A percentile compares a stretch with the other conserved stretches of the same genome.
phyloP scores from a whole-genome alignment of 2,329 filamentous ascomycete genomes.

The Fusarium tuaranense region DNA sequence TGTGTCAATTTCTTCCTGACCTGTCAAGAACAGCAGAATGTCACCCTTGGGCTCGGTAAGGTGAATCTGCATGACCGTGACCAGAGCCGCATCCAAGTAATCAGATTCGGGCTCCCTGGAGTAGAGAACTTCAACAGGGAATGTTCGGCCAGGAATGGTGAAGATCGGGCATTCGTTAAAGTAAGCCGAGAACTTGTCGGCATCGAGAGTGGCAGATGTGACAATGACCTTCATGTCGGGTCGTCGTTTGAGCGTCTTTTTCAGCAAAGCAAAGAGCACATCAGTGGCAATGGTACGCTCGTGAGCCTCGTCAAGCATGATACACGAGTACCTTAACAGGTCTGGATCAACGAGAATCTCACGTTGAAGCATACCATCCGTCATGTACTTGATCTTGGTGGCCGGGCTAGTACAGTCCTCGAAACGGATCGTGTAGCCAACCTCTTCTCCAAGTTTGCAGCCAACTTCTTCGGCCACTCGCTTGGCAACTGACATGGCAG shows the following conservation, averaged over 20 bases:
- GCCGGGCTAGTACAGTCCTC: conserved; percentile 90
- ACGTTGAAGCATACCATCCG: conserved; percentile 96
- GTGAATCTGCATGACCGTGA: conserved; percentile 98
- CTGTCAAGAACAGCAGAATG: conserved; percentile 96
- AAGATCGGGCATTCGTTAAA: conserved; percentile 98
- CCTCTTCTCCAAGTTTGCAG: conserved; percentile 88
- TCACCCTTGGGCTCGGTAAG: conserved; percentile 92
- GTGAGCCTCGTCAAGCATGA: conserved; percentile 98
- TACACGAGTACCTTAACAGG: conserved; percentile 89
- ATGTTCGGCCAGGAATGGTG: conserved; percentile 94
- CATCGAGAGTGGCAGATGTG: conserved; percentile 95
- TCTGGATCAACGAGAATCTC: conserved; percentile 95
- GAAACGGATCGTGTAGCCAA: conserved; percentile 97
- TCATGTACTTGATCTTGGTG: conserved; percentile 99
- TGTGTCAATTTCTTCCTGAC: conserved; percentile 97
- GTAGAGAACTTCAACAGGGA: conserved; percentile 95
- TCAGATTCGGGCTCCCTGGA: conserved; percentile 95
- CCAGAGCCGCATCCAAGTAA: conserved; percentile 92
- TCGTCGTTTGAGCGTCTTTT: conserved; percentile 89
- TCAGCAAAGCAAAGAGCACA: conserved; percentile 92
- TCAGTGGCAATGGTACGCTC: conserved; percentile 97
- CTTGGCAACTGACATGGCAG: conserved; percentile 97
- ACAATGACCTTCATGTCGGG: conserved; percentile 95
- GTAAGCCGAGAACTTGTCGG: conserved; percentile 96
- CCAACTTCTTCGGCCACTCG: conserved; percentile 97